phyloP scores from a whole-genome alignment of 2,329 filamentous ascomycete species.

The Blastomyces emzantsi region DNA sequence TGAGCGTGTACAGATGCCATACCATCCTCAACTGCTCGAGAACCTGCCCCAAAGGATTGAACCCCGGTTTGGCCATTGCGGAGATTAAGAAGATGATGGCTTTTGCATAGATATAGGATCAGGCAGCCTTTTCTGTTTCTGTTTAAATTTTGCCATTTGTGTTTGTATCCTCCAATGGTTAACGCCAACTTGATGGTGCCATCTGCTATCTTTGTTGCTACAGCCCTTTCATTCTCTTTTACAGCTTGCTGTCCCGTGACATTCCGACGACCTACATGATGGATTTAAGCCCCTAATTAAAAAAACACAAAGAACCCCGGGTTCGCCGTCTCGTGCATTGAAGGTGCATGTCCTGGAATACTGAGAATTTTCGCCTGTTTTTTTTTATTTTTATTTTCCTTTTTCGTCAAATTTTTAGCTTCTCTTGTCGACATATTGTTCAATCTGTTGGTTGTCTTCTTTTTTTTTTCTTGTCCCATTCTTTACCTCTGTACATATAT shows the following conservation, averaged over 20 bases:
- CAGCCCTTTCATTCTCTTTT: background rate
- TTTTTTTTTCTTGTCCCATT: background rate
- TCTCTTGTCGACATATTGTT: constrained; percentile 1
- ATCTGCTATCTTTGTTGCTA: background rate
- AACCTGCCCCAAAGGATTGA: constrained; percentile 96
- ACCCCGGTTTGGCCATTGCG: constrained; percentile 89
- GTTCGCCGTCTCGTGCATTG: background rate
- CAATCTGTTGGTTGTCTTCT: background rate
- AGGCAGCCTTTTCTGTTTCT: constrained; percentile 8
- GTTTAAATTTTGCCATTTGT: constrained; percentile 9
- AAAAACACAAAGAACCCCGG: background rate
- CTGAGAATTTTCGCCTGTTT: constrained; percentile 11
- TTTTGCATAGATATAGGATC: constrained; percentile 12
- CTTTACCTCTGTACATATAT: constrained; percentile 7
- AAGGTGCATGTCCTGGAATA: background rate
- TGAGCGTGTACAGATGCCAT: constrained; percentile 98
- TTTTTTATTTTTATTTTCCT: constrained; percentile 10
- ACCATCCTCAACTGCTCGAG: constrained; percentile 98
- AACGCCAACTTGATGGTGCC: background rate
- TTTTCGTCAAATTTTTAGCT: background rate
- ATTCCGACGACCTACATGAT: background rate
- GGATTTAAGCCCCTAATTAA: background rate
- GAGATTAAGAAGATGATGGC: constrained; percentile 99
- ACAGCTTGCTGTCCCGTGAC: background rate
- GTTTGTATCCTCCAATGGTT: background rate